Evolutionary conservation across 495 filamentous ascomycete species (phyloP), one percentile per base, ranked within the genome.

Genomic region (Chaetomium fimeti): DNA sequence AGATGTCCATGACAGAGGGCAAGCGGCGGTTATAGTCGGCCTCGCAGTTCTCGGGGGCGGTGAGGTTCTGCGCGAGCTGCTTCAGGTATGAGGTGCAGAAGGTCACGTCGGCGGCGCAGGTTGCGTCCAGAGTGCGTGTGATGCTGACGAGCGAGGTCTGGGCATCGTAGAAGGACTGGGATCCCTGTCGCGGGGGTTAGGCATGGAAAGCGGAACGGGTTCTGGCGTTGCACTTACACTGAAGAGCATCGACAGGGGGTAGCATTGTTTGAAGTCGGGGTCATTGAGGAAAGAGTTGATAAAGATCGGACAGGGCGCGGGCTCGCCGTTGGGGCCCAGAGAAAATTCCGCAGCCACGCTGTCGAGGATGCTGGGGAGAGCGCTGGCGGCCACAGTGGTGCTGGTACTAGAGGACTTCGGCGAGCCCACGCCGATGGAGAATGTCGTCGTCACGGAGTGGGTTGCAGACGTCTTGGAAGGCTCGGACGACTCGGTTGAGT

Each of bases 241-340:
- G 7, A 94, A 80, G 22, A 93, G 84, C 47, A 92, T 74, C 8
- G 90, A 92, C 27, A 94, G 75, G 0, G 91, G 89, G 60, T 89
- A 83, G 71, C 91, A 96, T 18, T 81, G 67, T 62, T 82, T 81
- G 67, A 92, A 90, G 20, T 83, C 85, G 20, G 75, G 65, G 66
- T 90, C 84, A 29, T 71, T 70, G 53, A 91, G 81, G 74, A 93
- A 90, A 1, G 73, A 68, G 18, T 82, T 79, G 78, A 93, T 88
- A 78, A 93, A 96, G 7, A 71, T 67, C 12, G 84, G 81, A 72
- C 91, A 96, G 58, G 61, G 47, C 1, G 74, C 78, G 20, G 71
- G 64, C 24, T 77, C 76, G 29, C 63, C 72, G 59, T 75, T 66
- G 22, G 71, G 69, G 47, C 56, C 69, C 2, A 67, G 68, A 2